Evolutionary conservation across 2,329 filamentous ascomycete species (phyloP).

Genomic region (Zymoseptoria pseudotritici): DNA sequence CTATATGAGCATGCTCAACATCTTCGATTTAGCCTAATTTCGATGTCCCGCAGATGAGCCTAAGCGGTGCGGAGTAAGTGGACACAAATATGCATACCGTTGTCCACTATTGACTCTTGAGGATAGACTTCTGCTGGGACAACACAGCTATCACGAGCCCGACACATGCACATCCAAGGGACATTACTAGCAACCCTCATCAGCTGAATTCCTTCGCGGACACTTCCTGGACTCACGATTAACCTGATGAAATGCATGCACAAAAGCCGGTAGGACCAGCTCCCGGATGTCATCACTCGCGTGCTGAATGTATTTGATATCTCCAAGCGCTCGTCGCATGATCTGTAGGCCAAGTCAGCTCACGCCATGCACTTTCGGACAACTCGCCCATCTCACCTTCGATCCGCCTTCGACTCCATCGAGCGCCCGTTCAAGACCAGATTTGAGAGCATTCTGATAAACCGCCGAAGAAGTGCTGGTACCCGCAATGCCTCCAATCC

Average conservation of each 20-base stretch:
- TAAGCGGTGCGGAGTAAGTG: neutral
- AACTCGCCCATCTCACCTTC: conserved; percentile 12
- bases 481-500: conserved; percentile 37
- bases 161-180: conserved; percentile 6
- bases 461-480: conserved; percentile 34
- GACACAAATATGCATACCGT: neutral
- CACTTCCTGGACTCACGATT: conserved; percentile 15
- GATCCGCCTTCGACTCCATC: conserved; percentile 24
- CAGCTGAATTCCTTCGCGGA: neutral
- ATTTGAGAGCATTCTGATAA: conserved; percentile 31
- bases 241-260: conserved; percentile 20
- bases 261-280: conserved; percentile 22
- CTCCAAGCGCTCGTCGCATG: conserved; percentile 34
- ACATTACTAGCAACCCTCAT: conserved; percentile 5
- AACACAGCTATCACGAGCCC: conserved; percentile 6
- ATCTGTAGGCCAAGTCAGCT: conserved; percentile 26
- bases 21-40: neutral
- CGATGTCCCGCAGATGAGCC: neutral
- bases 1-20: neutral
- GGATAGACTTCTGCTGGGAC: conserved; percentile 1
- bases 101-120: neutral
- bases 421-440: conserved; percentile 28
- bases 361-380: neutral
- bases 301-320: conserved; percentile 34
- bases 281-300: conserved; percentile 12